phyloP scores from a whole-genome alignment of 129 eudicot species.

The Scalesia atractyloides region DNA sequence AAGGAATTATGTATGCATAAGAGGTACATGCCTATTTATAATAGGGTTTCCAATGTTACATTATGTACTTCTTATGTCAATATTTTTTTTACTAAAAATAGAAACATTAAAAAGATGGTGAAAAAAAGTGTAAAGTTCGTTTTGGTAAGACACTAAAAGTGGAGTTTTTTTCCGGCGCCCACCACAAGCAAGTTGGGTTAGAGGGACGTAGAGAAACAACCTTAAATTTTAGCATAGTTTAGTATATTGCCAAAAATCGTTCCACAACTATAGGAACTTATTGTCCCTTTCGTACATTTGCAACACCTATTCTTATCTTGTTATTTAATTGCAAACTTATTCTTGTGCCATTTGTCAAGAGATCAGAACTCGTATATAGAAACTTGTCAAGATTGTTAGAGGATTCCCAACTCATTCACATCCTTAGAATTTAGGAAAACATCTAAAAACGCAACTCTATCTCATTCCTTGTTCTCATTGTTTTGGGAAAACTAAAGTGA shows the following conservation, averaged over 20 bases:
- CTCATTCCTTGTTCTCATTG: too few relatives aligned
- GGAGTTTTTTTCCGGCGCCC: slow-evolving; percentile 18
- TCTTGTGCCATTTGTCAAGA: not conserved
- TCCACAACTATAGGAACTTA: slow-evolving; percentile 3
- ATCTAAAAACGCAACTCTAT: too few relatives aligned
- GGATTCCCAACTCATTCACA: too few relatives aligned
- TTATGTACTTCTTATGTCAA: not conserved
- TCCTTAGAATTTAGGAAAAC: too few relatives aligned
- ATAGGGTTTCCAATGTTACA: slow-evolving; percentile 24
- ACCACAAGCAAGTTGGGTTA: slow-evolving; percentile 21
- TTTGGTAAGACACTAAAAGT: not conserved
- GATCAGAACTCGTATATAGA: too few relatives aligned
- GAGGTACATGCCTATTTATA: slow-evolving; percentile 11
- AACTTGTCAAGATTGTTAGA: too few relatives aligned
- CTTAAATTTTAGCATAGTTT: not conserved
- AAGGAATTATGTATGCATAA: slow-evolving; percentile 1
- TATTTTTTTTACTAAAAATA: not conserved
- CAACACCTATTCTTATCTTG: not conserved
- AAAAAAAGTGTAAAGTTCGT: not conserved
- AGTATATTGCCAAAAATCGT: not conserved
- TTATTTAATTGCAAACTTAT: not conserved
- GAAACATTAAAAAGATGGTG: slow-evolving; percentile 12
- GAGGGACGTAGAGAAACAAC: not conserved
- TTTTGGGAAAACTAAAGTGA: too few relatives aligned
- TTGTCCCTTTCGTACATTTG: not conserved